Evolutionary conservation across 2,329 filamentous ascomycete species (phyloP), one percentile per base, ranked within the genome.

Genomic region (Curvularia sp.): DNA sequence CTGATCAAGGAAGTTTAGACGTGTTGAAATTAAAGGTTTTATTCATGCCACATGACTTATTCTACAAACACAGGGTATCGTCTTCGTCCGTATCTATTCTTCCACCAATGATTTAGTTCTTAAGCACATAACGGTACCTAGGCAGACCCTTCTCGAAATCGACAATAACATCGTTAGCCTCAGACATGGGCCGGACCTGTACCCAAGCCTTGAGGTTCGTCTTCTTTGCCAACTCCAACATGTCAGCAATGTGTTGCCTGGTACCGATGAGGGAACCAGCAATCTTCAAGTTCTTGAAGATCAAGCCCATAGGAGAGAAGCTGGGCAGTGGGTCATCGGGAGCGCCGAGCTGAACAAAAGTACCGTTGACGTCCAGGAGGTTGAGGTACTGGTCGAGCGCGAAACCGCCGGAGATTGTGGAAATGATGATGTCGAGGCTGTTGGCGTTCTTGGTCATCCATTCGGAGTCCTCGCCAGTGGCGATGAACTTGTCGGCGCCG

Each of bases 301-400:
- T 68, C 32, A 89, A 63, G 0, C 79, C 77, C 80, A 82, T 74
- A 68, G 84, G 83, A 2, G 84, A 83, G 59, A 87, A 79, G 48
- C 74, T 68, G 64, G 86, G 80, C 64, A 72, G 50, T 38, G 83
- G 61, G 74, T 80, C 77, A 67, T 92, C 89, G 0, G 89, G 89
- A 1, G 84, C 84, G 27, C 88, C 89, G 48, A 92, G 82, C 74
- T 90, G 86, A 55, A 90, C 82, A 65, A 90, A 87, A 13, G 80
- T 80, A 5, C 89, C 88, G 48, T 85, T 82, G 15, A 81, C 76
- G 57, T 83, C 80, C 32, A 91, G 79, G 8, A 92, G 79, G 13
- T 77, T 68, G 55, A 92, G 78, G 74, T 91, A 91, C 46, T 84
- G 77, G 49, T 77, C 73, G 23, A 91, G 71, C 10, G 68, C 64